phyloP scores from a whole-genome alignment of 192 early-diverging fungal species.

The Podila clonocystis region DNA sequence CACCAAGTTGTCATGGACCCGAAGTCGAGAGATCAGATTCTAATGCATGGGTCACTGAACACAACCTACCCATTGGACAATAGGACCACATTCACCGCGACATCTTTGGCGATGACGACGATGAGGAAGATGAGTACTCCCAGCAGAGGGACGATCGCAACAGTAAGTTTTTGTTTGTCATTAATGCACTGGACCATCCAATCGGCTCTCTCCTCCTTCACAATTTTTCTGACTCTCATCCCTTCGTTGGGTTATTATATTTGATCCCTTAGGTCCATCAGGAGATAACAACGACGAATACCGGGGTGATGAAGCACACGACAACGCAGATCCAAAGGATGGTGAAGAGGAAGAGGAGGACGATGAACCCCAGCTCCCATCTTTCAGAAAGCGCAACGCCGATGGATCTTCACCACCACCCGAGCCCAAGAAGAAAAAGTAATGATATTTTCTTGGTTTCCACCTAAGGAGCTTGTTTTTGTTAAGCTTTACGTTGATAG shows the following conservation, averaged over 20 bases:
- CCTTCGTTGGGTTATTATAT: neutral
- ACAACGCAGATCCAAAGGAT: constrained; percentile 3
- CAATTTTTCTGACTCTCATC: too few relatives aligned
- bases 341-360: constrained; percentile 27
- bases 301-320: constrained; percentile 7
- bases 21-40: neutral
- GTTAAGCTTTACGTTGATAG: too few relatives aligned
- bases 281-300: constrained; percentile 7
- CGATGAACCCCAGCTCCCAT: constrained; percentile 22
- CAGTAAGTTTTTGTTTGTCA: neutral
- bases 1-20: neutral
- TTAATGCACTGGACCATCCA: too few relatives aligned
- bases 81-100: constrained; percentile 35
- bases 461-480: too few relatives aligned
- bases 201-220: too few relatives aligned
- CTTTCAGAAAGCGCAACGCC: constrained; percentile 36
- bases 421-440: constrained; percentile 44
- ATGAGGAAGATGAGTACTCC: constrained; percentile 32
- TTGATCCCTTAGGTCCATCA: neutral
- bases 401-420: constrained; percentile 23
- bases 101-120: constrained; percentile 51
- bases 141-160: neutral
- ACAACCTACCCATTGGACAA: neutral
- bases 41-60: neutral
- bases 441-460: neutral